These are phyloP conservation scores for Boletellus ananas DNA, from an alignment of 768 basidiomycete species.

Conservation along the genomic window DNA sequence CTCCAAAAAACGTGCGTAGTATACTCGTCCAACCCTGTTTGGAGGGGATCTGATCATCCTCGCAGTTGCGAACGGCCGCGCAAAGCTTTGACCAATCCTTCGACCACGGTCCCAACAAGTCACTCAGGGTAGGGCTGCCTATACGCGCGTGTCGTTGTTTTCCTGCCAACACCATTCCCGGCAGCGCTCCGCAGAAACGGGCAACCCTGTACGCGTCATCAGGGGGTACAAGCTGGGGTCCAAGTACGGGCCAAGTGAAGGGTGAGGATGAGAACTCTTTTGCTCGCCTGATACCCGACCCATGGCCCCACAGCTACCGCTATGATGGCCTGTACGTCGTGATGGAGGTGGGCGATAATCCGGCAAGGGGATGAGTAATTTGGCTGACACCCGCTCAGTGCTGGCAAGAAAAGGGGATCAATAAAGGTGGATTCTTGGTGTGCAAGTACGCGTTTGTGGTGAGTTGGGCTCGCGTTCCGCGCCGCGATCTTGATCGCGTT, in stretches of 20 bases:
- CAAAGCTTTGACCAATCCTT: conserved; percentile 85
- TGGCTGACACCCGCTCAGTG: conserved; percentile 38
- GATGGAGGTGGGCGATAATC: conserved; percentile 49
- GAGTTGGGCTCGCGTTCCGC: conserved; percentile 9
- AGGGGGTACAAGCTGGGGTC: conserved; percentile 69
- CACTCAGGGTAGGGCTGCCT: conserved; percentile 48
- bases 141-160: background rate
- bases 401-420: conserved; percentile 72
- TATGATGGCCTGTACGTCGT: conserved; percentile 88
- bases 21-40: background rate
- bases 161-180: background rate
- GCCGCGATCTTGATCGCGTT: background rate
- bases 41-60: background rate
- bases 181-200: conserved; percentile 74
- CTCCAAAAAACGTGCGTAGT: conserved; percentile 74
- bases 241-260: conserved; percentile 73
- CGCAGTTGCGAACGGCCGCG: conserved; percentile 80
- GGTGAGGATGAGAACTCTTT: conserved; percentile 38
- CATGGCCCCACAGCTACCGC: conserved; percentile 54
- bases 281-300: background rate
- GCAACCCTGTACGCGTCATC: conserved; percentile 82
- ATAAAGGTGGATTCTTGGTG: conserved; percentile 66
- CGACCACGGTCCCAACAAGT: conserved; percentile 66
- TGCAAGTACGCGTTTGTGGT: conserved; percentile 88
- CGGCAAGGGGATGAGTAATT: background rate